Base-by-base conservation (phyloP, 495 filamentous ascomycete species). In the Trichocladium uniseriatum region DNA sequence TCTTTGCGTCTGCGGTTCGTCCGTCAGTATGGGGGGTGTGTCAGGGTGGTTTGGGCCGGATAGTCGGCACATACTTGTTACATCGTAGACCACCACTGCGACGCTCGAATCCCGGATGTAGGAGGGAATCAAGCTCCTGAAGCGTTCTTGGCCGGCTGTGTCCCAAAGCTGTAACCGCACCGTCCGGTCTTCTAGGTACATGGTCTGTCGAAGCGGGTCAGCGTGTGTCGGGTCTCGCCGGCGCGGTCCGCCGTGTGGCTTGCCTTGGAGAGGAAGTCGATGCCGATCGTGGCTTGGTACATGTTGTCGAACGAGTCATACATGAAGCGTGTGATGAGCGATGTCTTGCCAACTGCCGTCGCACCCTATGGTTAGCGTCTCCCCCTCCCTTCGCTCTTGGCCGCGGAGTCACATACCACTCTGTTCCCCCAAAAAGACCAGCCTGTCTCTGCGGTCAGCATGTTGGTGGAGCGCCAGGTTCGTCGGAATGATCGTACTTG, bases 241-340 rank as follows among this genome's bases (percentile, higher is more conserved):
- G 3, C 8, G 34, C 22, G 46, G 38, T 41, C 45, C 63, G 52
- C 18, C 22, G 22, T 4, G 18, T 24, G 35, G 53, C 69, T 62
- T 77, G 86, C 88, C 82, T 98, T 98, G 55, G 90, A 96, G 54
- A 98, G 81, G 64, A 98, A 98, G 73, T 98, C 92, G 71, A 98
- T 98, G 65, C 92, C 92, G 62, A 98, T 98, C 45, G 92, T 98
- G 38, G 92, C 92, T 71, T 98, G 92, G 70, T 98, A 98, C 79
- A 90, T 97, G 73, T 94, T 95, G 76, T 98, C 94, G 79, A 98
- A 98, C 29, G 92, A 95, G 71, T 98, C 92, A 76, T 98, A 98
- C 92, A 98, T 98, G 74, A 98, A 98, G 49, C 92, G 84, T 46
- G 92, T 98, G 65, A 98, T 98, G 61, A 98, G 72, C 38, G 94